These are phyloP conservation scores for Firmiana major DNA, from an alignment of 345 rosid species.

Conservation along the genomic window DNA sequence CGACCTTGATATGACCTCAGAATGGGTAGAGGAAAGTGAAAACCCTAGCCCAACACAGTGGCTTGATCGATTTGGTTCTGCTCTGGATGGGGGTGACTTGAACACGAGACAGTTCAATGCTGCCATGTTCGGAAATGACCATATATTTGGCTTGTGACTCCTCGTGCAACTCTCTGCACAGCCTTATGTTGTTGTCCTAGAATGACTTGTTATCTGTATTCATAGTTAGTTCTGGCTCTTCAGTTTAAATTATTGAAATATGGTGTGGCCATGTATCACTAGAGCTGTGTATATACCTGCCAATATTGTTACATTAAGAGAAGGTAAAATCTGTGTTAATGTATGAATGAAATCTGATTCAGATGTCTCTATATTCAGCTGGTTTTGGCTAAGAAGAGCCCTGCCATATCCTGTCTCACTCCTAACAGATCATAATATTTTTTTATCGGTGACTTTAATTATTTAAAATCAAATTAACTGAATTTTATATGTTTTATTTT, in stretches of 20 bases:
- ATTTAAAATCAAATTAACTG: no score
- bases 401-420: no score
- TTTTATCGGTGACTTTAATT: no score
- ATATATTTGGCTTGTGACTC: conserved; percentile 62
- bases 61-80: conserved; percentile 79
- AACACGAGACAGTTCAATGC: conserved; percentile 75
- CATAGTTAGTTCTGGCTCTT: not conserved
- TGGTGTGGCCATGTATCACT: not conserved
- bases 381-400: not conserved
- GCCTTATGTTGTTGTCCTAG: not conserved
- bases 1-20: conserved; percentile 89
- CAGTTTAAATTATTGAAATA: not conserved
- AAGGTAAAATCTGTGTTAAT: not conserved
- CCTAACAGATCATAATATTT: no score
- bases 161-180: not conserved
- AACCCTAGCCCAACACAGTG: conserved; percentile 70
- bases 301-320: not conserved
- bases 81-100: conserved; percentile 74
- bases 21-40: conserved; percentile 87
- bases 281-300: not conserved
- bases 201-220: not conserved
- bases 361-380: not conserved
- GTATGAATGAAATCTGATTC: not conserved
- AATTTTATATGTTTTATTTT: no score
- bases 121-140: conserved; percentile 57